Base-by-base conservation (phyloP, 139 green algal species). In the Penium margaritaceum region DNA sequence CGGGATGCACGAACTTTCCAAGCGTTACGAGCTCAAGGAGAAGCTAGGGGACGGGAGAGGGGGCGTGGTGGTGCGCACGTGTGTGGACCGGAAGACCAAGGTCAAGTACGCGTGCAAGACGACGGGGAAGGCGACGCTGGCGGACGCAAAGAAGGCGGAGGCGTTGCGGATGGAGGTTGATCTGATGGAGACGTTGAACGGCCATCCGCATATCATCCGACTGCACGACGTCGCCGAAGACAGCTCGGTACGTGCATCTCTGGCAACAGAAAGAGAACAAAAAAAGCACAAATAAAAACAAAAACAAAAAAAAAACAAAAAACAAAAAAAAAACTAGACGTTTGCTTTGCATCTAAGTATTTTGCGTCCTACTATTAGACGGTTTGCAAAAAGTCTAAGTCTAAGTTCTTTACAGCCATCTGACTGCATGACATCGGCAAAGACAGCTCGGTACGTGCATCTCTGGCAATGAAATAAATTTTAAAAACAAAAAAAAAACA, bases 61-160 rank as follows among this genome's bases (percentile, higher is more conserved):
- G 24, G 51, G 51, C 17, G 51, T 60, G 51, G 51, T 60, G 51
- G 51, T 60, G 51, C 51, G 51, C 51, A 24, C 51, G 51, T 60
- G 51, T 24, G 51, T 60, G 51, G 51, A 60, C 24, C 51, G 51
- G 24, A 60, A 60, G 51, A 60, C 24, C 51, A 19, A 21, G 51
- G 51, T 24, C 24, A n/a, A 24, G n/a, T 60, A 33, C 51, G 51
- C 51, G 51, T 60, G 51, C 51, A 60, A 60, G 51, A 33, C 51
- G 15, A 60, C 30, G 5, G 51, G 24, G 0, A 60, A 60, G 51
- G 30, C 51, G 51, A 60, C 51, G 51, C 51, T 60, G 51, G 51
- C 24, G 15, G 51, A 60, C 30, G 51, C 51, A 24, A 60, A 60
- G 51, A 60, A 60, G 51, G 51, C 30, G 21, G 51, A 60, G 51